phyloP scores from a whole-genome alignment of 2,329 filamentous ascomycete species.

The Pezicula neosporulosa region DNA sequence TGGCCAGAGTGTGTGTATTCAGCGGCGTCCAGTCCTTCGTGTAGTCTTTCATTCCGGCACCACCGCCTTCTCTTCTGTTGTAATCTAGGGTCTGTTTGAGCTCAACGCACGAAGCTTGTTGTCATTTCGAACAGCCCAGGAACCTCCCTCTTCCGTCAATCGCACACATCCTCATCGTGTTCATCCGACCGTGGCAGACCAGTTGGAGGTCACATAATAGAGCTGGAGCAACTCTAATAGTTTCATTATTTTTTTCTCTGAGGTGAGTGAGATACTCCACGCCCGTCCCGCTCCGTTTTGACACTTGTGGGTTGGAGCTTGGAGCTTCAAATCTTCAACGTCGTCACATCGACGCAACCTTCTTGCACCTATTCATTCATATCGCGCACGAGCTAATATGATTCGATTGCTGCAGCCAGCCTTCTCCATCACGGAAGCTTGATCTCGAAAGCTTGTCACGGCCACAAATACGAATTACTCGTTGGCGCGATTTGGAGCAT shows the following conservation, averaged over 20 bases:
- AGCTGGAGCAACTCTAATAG: constrained; percentile 6
- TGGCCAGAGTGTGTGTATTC: constrained; percentile 20
- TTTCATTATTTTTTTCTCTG: no score
- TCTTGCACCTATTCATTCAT: background rate
- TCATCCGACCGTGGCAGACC: background rate
- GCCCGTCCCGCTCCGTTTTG: constrained; percentile 20
- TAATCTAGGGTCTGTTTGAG: constrained; percentile 11
- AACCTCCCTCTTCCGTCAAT: background rate
- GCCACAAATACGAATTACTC: constrained; percentile 8
- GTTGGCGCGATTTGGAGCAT: constrained; percentile 15
- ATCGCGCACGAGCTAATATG: constrained; percentile 18
- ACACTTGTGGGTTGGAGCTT: constrained; percentile 18
- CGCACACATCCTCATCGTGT: background rate
- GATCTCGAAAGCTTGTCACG: constrained; percentile 13
- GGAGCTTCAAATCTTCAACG: constrained; percentile 12
- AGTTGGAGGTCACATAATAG: constrained; percentile 7
- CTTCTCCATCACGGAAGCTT: constrained; percentile 16
- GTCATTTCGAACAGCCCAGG: constrained; percentile 5
- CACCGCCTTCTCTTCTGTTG: constrained; percentile 14
- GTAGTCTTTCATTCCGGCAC: constrained; percentile 20
- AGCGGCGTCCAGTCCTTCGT: constrained; percentile 12
- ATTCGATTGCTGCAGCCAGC: constrained; percentile 11
- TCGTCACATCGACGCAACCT: constrained; percentile 1
- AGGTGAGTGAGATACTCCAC: constrained; percentile 19
- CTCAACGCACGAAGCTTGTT: constrained; percentile 19